A percentile compares a stretch with the other conserved stretches of the same genome.
Conservation (phyloP, 1,284 basidiomycete species). For the Pseudozyma thailandica region DNA sequence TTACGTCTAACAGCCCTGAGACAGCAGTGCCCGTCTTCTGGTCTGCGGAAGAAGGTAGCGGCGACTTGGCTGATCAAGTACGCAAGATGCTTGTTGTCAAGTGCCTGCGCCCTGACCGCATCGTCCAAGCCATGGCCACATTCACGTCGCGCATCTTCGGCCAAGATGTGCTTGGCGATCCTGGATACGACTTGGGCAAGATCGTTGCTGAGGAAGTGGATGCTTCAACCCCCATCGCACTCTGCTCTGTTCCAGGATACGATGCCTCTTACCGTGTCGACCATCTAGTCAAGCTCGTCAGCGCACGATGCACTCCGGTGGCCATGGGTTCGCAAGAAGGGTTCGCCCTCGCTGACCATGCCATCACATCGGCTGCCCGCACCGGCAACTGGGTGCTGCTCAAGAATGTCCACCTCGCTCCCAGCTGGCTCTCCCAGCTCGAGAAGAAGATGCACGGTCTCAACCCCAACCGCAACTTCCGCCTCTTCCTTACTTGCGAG, state of each 20-base stretch:
- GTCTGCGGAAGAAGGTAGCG: constrained; percentile 70
- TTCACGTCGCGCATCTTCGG: constrained; percentile 81
- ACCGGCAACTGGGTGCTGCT: constrained; percentile 65
- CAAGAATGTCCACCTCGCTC: constrained; percentile 66
- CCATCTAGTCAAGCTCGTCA: constrained; percentile 54
- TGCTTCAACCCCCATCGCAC: constrained; percentile 58
- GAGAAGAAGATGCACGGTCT: constrained; percentile 63
- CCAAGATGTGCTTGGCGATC: constrained; percentile 75
- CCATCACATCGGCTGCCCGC: constrained; percentile 60
- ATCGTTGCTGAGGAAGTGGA: constrained; percentile 58
- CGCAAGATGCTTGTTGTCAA: constrained; percentile 83
- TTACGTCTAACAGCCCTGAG: constrained; percentile 79
- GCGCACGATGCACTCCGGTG: constrained; percentile 55
- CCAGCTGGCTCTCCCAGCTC: constrained; percentile 63
- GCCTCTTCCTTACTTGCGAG: constrained; percentile 66
- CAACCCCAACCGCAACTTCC: constrained; percentile 61
- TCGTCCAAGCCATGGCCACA: constrained; percentile 81
- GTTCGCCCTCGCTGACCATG: constrained; percentile 62
- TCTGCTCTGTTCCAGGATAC: constrained; percentile 66
- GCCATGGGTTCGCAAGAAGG: constrained; percentile 67
- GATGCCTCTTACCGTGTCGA: constrained; percentile 65
- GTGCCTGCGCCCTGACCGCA: constrained; percentile 87
- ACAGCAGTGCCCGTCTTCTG: constrained; percentile 76
- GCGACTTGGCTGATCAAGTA: constrained; percentile 74
- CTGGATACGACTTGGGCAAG: constrained; percentile 39